A percentile compares a stretch with the other conserved stretches of the same genome.
These are phyloP conservation scores for Rhamnella rubrinervis DNA, from an alignment of 331 rosid species.

Conservation along the genomic window DNA sequence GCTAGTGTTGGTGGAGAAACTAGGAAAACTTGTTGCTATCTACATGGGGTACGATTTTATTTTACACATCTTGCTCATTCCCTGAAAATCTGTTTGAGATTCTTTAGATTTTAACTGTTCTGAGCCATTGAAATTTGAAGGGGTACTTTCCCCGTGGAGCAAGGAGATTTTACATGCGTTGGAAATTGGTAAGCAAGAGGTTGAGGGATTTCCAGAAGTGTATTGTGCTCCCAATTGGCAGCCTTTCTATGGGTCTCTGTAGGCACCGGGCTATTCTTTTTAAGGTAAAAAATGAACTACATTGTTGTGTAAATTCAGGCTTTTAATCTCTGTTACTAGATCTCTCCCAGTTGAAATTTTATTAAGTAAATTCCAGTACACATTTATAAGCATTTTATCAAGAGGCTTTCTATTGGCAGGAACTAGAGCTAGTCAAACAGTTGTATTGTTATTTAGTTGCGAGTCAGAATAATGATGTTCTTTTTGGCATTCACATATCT, in stretches of 20 bases:
- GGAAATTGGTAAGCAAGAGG: conserved; percentile 83
- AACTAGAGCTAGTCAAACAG: no score
- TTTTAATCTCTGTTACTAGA: background rate
- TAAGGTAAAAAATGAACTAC: conserved; percentile 54
- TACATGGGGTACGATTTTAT: conserved; percentile 75
- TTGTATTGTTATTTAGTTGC: no score
- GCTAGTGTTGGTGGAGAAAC: conserved; percentile 68
- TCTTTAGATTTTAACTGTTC: background rate
- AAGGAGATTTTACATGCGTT: conserved; percentile 74
- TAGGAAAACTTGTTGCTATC: conserved; percentile 91
- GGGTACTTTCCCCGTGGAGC: conserved; percentile 79
- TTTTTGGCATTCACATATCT: no score
- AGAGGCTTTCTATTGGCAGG: no score
- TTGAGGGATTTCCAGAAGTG: conserved; percentile 73
- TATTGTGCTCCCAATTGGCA: conserved; percentile 87
- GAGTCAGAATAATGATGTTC: no score
- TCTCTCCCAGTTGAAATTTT: background rate
- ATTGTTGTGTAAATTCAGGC: background rate
- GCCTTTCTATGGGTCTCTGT: conserved; percentile 83
- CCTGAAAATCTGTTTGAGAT: background rate
- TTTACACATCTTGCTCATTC: background rate
- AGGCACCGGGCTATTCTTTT: conserved; percentile 97
- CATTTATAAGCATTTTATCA: background rate
- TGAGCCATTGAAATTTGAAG: conserved; percentile 36
- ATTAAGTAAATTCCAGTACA: background rate